Percentiles rank a stretch among this genome's conserved stretches.
phyloP scores from a whole-genome alignment of 306 rosid genomes.

The Ochetophila trinervis region DNA sequence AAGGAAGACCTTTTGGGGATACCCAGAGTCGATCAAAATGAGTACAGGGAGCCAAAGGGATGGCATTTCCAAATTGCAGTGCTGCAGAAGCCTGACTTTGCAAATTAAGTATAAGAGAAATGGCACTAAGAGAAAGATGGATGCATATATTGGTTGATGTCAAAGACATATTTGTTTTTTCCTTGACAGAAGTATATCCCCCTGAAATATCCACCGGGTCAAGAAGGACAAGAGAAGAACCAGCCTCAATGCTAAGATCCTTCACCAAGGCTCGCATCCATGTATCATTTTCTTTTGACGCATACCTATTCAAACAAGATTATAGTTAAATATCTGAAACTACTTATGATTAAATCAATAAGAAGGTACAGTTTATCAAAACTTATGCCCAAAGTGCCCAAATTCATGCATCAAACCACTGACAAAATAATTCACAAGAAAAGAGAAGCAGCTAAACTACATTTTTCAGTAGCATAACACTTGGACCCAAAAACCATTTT shows the following conservation, averaged over 20 bases:
- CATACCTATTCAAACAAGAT: constrained; percentile 61
- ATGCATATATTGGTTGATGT: constrained; percentile 77
- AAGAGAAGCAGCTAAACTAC: no score
- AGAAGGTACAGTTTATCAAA: neutral
- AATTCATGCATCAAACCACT: neutral
- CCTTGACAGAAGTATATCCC: constrained; percentile 93
- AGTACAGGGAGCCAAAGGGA: constrained; percentile 74
- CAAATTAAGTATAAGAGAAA: constrained; percentile 82
- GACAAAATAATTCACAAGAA: no score
- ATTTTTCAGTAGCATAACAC: no score
- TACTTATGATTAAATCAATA: neutral
- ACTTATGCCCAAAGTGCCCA: neutral
- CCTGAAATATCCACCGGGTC: constrained; percentile 97
- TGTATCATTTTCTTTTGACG: constrained; percentile 88
- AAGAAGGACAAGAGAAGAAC: constrained; percentile 89
- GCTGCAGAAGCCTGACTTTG: constrained; percentile 84
- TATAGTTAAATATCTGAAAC: neutral
- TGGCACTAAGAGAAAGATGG: constrained; percentile 88
- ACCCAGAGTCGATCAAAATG: constrained; percentile 85
- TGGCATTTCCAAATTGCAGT: constrained; percentile 69
- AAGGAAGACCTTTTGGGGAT: constrained; percentile 69
- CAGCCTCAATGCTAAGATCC: constrained; percentile 92
- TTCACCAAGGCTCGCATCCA: constrained; percentile 93
- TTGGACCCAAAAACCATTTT: no score
- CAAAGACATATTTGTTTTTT: constrained; percentile 85